A percentile compares a stretch with the other conserved stretches of the same genome.
phyloP scores from a whole-genome alignment of 2,329 filamentous ascomycete species.

The Ustilaginoidea virens region DNA sequence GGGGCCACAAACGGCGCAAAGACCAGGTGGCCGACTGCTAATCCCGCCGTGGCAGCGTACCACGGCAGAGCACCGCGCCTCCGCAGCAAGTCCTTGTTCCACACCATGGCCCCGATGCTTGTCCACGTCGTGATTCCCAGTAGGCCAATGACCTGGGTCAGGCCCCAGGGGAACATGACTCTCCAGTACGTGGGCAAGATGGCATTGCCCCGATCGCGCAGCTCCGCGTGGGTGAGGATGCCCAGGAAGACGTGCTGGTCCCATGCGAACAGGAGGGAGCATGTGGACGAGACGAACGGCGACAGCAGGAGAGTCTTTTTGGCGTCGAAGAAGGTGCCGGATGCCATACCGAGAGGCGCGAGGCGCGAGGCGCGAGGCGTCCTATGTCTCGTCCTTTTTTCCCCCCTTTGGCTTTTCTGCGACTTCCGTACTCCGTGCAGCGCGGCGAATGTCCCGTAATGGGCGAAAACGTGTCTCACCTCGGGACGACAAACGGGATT shows the following conservation, averaged over 20 bases:
- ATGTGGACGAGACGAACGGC: constrained; percentile 30
- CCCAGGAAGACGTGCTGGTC: constrained; percentile 28
- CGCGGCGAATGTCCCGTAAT: too few species aligned
- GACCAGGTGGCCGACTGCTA: constrained; percentile 17
- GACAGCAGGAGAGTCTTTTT: constrained; percentile 23
- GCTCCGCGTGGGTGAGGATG: constrained; percentile 16
- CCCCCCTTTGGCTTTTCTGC: too few species aligned
- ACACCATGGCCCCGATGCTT: constrained; percentile 12
- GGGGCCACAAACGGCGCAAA: constrained; percentile 19
- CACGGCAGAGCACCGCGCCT: constrained; percentile 13
- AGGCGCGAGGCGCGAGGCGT: too few species aligned
- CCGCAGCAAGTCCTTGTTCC: constrained; percentile 10
- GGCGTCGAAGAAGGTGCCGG: constrained; percentile 20
- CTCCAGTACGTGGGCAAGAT: constrained; percentile 28
- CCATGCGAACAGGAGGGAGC: constrained; percentile 27
- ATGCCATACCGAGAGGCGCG: too few species aligned
- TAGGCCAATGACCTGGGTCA: constrained; percentile 17
- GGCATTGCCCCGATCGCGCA: constrained; percentile 15
- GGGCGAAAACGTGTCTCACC: too few species aligned
- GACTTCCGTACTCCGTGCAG: too few species aligned
- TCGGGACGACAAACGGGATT: too few species aligned
- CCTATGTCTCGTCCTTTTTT: too few species aligned
- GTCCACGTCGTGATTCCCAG: constrained; percentile 18
- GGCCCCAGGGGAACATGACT: constrained; percentile 22
- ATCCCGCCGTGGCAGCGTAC: constrained; percentile 16